Evolutionary conservation across 352 stramenopile species (phyloP).

Genomic region (Globisporangium acanthophoron): DNA sequence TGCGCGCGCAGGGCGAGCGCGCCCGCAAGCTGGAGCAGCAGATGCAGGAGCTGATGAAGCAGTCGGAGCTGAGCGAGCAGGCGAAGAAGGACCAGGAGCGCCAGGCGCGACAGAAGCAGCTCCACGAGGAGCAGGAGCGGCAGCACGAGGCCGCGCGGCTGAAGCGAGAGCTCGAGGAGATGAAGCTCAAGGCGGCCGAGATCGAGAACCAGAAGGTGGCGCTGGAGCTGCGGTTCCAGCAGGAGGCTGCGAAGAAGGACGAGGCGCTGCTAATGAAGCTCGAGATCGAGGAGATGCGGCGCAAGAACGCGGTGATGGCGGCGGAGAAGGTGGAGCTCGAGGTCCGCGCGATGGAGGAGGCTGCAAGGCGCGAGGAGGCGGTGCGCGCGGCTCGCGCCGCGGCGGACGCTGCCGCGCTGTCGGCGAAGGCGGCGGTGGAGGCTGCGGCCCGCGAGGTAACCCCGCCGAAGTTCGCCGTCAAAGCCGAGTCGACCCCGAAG

Average conservation of each 20-base stretch:
- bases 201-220: slow-evolving; percentile 33
- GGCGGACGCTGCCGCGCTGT: slow-evolving; percentile 57
- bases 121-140: slow-evolving; percentile 30
- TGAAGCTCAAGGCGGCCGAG: slow-evolving; percentile 33
- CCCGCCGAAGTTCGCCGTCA: slow-evolving; percentile 9
- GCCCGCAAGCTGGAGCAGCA: slow-evolving; percentile 46
- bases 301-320: slow-evolving; percentile 41
- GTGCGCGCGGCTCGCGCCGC: slow-evolving; percentile 54
- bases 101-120: slow-evolving; percentile 25
- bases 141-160: slow-evolving; percentile 33
- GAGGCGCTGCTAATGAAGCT: slow-evolving; percentile 33
- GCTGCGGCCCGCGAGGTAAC: slow-evolving; percentile 41
- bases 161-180: slow-evolving; percentile 49
- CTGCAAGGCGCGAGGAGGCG: slow-evolving; percentile 47
- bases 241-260: slow-evolving; percentile 30
- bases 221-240: slow-evolving; percentile 27
- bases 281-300: slow-evolving; percentile 42
- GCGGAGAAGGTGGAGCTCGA: slow-evolving; percentile 46
- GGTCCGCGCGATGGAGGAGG: slow-evolving; percentile 30
- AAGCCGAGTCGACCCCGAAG: slow-evolving; percentile 34
- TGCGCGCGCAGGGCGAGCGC: slow-evolving; percentile 53
- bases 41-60: slow-evolving; percentile 49
- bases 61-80: slow-evolving; percentile 28
- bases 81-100: slow-evolving; percentile 43
- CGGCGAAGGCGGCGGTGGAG: slow-evolving; percentile 64